Evolutionary conservation across 2,329 filamentous ascomycete genomes (phyloP).

Genomic region (Neonectria hederae): DNA sequence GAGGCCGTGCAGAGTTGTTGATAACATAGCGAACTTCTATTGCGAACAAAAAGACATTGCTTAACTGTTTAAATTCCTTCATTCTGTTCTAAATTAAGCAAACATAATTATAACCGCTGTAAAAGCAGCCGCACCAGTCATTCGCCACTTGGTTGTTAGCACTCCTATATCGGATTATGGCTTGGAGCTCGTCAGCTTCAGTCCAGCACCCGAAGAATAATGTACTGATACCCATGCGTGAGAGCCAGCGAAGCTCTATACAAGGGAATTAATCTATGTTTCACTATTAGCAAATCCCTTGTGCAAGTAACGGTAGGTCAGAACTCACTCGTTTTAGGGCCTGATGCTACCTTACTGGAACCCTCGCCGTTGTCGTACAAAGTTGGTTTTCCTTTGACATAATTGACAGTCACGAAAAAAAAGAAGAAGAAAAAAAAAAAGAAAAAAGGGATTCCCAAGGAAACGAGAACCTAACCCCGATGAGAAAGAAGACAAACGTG

Average conservation of each 20-base stretch:
- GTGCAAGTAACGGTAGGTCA: neutral
- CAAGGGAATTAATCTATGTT: neutral
- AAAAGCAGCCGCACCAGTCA: neutral
- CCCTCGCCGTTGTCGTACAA: constrained; percentile 66
- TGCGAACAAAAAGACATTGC: too few relatives aligned
- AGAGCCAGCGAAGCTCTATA: neutral
- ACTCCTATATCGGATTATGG: too few relatives aligned
- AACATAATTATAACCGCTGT: neutral
- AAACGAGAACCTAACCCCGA: constrained; percentile 60
- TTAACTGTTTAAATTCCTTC: too few relatives aligned
- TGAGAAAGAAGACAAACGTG: constrained; percentile 64
- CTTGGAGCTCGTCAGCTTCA: too few relatives aligned
- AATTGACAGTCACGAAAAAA: constrained; percentile 64
- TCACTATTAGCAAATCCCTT: neutral
- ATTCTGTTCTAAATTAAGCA: too few relatives aligned
- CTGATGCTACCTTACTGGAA: neutral
- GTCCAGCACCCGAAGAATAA: too few relatives aligned
- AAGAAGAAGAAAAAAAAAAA: too few relatives aligned
- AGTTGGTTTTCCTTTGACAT: constrained; percentile 56
- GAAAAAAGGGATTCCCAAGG: constrained; percentile 69
- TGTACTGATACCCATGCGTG: too few relatives aligned
- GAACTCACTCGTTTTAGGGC: neutral
- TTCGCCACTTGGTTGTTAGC: neutral
- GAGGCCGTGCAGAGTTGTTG: neutral
- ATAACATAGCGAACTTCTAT: neutral